A percentile compares a stretch with the other conserved stretches of the same genome.
Conservation (phyloP, 192 early-diverging fungal genomes). For the Phycomyces nitens region DNA sequence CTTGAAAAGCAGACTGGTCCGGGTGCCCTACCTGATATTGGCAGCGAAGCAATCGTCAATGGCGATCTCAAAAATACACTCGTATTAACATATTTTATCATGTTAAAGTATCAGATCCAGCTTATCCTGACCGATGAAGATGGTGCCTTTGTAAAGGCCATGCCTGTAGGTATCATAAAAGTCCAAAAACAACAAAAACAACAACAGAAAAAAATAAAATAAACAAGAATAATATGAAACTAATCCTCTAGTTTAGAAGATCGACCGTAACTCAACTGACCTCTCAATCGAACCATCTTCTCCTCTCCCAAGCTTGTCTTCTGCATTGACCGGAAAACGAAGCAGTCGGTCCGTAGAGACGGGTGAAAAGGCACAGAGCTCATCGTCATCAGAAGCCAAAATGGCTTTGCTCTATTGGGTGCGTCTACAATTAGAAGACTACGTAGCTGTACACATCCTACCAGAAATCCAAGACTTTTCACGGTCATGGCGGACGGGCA, state of each 20-base stretch:
- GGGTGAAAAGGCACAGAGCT: background rate
- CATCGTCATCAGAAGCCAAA: slow-evolving; percentile 36
- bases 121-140: slow-evolving; percentile 4
- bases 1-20: slow-evolving; percentile 53
- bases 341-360: background rate
- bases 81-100: slow-evolving; percentile 50
- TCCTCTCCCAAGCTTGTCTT: background rate
- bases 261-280: background rate
- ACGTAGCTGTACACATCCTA: slow-evolving; percentile 37
- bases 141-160: background rate
- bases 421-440: slow-evolving; percentile 44
- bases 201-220: too few species aligned
- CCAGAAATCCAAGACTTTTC: slow-evolving; percentile 48
- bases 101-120: slow-evolving; percentile 48
- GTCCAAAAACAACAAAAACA: background rate
- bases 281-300: background rate
- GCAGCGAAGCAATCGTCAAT: slow-evolving; percentile 77
- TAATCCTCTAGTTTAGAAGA: background rate
- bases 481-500: slow-evolving; percentile 47
- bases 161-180: background rate
- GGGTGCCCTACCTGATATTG: slow-evolving; percentile 66
- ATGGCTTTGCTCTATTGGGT: slow-evolving; percentile 49
- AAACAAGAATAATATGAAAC: too few species aligned
- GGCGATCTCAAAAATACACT: slow-evolving; percentile 65
- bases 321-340: background rate